phyloP scores from a whole-genome alignment of 2,329 filamentous ascomycete species.

The Fusarium stilboides region DNA sequence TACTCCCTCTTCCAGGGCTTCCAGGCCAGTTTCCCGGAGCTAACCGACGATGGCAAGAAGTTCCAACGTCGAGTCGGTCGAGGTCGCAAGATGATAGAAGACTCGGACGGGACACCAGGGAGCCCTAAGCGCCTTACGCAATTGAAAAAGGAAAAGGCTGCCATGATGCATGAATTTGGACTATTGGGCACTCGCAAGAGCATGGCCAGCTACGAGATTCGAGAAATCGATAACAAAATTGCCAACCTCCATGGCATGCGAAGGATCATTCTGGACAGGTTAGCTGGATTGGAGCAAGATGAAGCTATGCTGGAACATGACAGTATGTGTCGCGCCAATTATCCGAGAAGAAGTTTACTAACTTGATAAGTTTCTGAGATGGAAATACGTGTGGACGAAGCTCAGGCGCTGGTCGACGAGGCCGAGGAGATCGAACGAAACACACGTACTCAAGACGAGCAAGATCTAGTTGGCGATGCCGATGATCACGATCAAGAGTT shows the following conservation, averaged over 20 bases:
- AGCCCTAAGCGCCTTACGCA: slow-evolving; percentile 78
- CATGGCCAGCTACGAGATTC: slow-evolving; percentile 96
- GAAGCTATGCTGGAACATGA: slow-evolving; percentile 93
- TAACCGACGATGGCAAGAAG: slow-evolving; percentile 78
- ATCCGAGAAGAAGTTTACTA: slow-evolving; percentile 45
- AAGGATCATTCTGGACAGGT: slow-evolving; percentile 87
- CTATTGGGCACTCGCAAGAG: slow-evolving; percentile 95
- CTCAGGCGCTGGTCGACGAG: slow-evolving; percentile 72
- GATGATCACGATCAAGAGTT: slow-evolving; percentile 72
- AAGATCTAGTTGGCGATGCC: slow-evolving; percentile 67
- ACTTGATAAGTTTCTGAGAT: slow-evolving; percentile 72
- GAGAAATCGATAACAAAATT: slow-evolving; percentile 97
- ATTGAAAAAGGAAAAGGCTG: slow-evolving; percentile 84
- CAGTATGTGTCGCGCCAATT: slow-evolving; percentile 65
- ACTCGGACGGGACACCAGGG: slow-evolving; percentile 68
- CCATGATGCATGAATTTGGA: slow-evolving; percentile 87
- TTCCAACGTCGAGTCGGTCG: slow-evolving; percentile 79
- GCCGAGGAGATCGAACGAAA: slow-evolving; percentile 69
- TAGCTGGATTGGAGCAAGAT: slow-evolving; percentile 90
- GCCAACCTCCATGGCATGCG: slow-evolving; percentile 94
- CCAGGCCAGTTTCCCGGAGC: slow-evolving; percentile 85
- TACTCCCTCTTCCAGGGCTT: slow-evolving; percentile 99
- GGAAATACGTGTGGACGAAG: slow-evolving; percentile 73
- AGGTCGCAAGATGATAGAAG: slow-evolving; percentile 81
- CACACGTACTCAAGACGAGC: slow-evolving; percentile 67